Evolutionary conservation across 208 protist genomes (phyloP).

Genomic region (Vickermania spadyakhi): DNA sequence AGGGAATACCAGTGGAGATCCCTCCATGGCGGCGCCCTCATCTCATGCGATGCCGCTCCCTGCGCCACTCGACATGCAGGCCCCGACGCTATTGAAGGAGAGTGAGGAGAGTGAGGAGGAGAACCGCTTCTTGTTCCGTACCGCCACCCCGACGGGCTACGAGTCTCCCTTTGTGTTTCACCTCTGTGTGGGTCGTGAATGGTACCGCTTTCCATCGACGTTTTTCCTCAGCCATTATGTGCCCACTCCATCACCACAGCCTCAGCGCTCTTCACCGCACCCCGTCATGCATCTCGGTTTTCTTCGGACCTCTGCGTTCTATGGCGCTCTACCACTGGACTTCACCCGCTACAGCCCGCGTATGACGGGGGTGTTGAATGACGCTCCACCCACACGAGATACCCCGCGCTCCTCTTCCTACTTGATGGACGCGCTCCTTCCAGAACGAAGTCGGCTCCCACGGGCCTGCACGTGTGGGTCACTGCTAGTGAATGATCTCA

Average conservation of each 20-base stretch:
- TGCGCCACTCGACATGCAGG: too few species aligned
- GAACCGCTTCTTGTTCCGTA: neutral
- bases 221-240: constrained; percentile 81
- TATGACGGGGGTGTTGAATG: neutral
- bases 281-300: constrained; percentile 24
- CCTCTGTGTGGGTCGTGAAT: constrained; percentile 91
- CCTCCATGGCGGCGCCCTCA: too few species aligned
- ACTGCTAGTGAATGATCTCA: constrained; percentile 33
- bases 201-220: constrained; percentile 90
- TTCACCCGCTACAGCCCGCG: constrained; percentile 9
- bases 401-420: too few species aligned
- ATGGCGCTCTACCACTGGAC: constrained; percentile 27
- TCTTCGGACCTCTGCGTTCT: constrained; percentile 18
- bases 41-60: too few species aligned
- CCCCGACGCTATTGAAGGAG: too few species aligned
- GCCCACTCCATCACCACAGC: neutral
- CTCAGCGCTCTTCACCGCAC: neutral
- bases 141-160: neutral
- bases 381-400: neutral
- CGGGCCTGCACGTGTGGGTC: constrained; percentile 34
- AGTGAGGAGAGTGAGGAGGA: too few species aligned
- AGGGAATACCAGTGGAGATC: too few species aligned
- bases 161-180: constrained; percentile 11
- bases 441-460: neutral
- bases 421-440: neutral